Base-by-base conservation (phyloP, 1,139 yeast genomes). In the Yamadazyma aaseri region DNA sequence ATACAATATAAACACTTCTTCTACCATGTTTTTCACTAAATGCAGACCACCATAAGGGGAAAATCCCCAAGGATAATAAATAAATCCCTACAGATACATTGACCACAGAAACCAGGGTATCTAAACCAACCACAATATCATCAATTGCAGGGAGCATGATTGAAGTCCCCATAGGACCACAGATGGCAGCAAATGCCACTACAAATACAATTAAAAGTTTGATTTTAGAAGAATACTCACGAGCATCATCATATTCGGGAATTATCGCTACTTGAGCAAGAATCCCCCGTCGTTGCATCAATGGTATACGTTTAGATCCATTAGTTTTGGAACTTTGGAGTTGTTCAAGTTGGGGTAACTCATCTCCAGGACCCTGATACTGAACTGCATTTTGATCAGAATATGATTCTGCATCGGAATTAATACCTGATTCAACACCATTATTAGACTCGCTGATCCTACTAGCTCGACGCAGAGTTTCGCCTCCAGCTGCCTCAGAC, bases 131-230 rank as follows among this genome's bases (percentile, higher is more conserved):
- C 4, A 73, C 73, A 26, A 86, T 73, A 39, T 79, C 76, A 31
- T 75, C 74, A 29, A 86, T 75, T 0, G 94, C 94, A 0, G 96
- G 96, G 34, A 85, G 71, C 55, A 86, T 69, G 39, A 87, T 84
- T 1, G 92, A 81, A 1, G 95, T 82, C n/a, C 95, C 95, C 90
- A 87, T 83, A 7, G 96, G 96, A 0, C 95, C 96, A 33, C 85
- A 73, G 53, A 83, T 65, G 2, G 90, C 86, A 4, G 92, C 89
- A 40, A 76, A 64, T 0, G 94, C 90, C 26, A 86, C 76, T 18
- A 84, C 63, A 21, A 74, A 60, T 2, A 85, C 84, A 34, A 86
- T 68, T n/a, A 69, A 36, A 37, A 59, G 51, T 50, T 86, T 84
- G 39, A 70, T 53, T 1, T 43, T 33, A 1, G 44, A 36, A 3